Evolutionary conservation across 306 rosid species (phyloP).

Genomic region (Oemleria cerasiformis): DNA sequence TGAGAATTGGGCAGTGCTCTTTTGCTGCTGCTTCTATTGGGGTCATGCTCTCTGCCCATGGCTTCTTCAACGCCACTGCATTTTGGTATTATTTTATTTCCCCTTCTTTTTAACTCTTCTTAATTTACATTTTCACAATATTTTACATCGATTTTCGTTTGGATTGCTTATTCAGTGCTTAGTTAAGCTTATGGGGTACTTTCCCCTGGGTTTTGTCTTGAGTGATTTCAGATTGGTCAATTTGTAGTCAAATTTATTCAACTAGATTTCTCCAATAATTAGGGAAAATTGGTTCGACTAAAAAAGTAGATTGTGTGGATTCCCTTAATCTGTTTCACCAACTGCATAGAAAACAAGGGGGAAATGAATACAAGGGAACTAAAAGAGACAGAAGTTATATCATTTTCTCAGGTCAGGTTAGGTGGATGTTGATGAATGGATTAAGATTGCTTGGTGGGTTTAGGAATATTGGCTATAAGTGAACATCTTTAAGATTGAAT

Average conservation of each 20-base stretch:
- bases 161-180: not conserved
- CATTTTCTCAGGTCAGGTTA: not conserved
- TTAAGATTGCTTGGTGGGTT: not conserved
- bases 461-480: not conserved
- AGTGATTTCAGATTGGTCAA: not conserved
- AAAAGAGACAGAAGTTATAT: not conserved
- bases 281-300: not conserved
- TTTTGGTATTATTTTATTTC: slow-evolving; percentile 30
- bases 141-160: not conserved
- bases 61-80: slow-evolving; percentile 44
- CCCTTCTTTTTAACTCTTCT: not conserved
- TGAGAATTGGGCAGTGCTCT: slow-evolving; percentile 40
- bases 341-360: not conserved
- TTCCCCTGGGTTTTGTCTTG: not conserved
- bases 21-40: slow-evolving; percentile 47
- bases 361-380: not conserved
- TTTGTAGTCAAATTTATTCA: not conserved
- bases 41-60: slow-evolving; percentile 40
- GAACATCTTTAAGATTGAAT: not conserved
- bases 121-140: not conserved
- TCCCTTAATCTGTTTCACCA: slow-evolving; percentile 2
- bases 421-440: not conserved
- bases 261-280: not conserved
- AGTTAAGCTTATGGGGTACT: not conserved
- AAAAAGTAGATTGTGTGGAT: not conserved